Evolutionary conservation across 169 alveolate genomes (phyloP).

Genomic region (Plasmodium ovale): DNA sequence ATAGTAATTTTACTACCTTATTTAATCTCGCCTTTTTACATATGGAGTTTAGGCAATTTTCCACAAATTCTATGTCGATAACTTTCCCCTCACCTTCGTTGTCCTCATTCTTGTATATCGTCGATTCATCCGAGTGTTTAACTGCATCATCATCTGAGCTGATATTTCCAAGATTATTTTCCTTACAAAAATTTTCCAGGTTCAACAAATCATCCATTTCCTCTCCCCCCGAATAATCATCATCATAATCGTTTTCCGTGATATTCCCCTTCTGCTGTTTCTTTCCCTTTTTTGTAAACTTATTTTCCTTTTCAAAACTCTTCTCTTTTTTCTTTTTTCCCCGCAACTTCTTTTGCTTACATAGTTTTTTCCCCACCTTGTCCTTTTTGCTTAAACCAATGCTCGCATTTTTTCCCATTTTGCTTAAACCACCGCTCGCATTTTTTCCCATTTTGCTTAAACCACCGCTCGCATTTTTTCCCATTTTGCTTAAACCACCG

Average conservation of each 20-base stretch:
- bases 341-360: background rate
- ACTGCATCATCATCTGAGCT: slow-evolving; percentile 43
- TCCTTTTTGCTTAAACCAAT: background rate
- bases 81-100: background rate
- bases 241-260: background rate
- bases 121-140: background rate
- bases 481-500: too few relatives aligned
- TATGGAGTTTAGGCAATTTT: slow-evolving; percentile 11
- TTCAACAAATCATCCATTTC: background rate
- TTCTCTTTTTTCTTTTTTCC: background rate
- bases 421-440: too few relatives aligned
- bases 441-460: too few relatives aligned
- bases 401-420: background rate
- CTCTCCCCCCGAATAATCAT: background rate
- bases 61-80: slow-evolving; percentile 20
- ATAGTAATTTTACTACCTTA: slow-evolving; percentile 35
- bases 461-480: too few relatives aligned
- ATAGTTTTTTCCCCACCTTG: background rate
- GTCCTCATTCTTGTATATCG: slow-evolving; percentile 4
- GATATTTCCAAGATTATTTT: slow-evolving; percentile 1
- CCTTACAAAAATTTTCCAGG: slow-evolving; percentile 28
- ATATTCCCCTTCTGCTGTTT: background rate
- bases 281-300: background rate
- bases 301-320: background rate
- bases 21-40: slow-evolving; percentile 28